phyloP scores from a whole-genome alignment of 257 asterid species.

The Nyctanthes arbortristis region DNA sequence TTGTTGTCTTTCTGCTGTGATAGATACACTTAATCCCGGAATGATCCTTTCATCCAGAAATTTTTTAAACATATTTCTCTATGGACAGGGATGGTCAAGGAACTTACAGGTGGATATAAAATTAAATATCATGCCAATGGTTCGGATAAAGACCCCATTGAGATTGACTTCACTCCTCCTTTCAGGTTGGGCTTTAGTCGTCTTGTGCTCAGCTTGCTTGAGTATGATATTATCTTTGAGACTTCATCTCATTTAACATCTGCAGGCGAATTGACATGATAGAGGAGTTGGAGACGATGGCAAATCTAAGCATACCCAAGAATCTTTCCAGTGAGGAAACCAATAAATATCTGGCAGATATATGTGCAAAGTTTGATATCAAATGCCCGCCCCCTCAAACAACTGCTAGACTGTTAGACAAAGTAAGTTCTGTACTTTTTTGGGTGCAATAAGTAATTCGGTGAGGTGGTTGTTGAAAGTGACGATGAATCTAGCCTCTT shows the following conservation, averaged over 20 bases:
- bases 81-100: conserved; percentile 79
- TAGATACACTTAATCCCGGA: neutral
- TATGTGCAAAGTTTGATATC: conserved; percentile 69
- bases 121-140: conserved; percentile 91
- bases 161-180: conserved; percentile 97
- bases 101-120: conserved; percentile 82
- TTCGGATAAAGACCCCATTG: conserved; percentile 66
- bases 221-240: neutral
- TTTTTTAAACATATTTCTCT: conserved; percentile 1
- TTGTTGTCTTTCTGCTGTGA: neutral
- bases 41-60: neutral
- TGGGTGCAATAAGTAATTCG: neutral
- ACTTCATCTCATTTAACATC: conserved; percentile 6
- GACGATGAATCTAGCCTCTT: neutral
- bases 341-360: conserved; percentile 66
- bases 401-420: conserved; percentile 81
- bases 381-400: conserved; percentile 95
- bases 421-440: conserved; percentile 42
- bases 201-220: neutral
- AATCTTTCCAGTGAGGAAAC: conserved; percentile 81
- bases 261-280: conserved; percentile 91
- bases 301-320: conserved; percentile 73
- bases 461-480: neutral
- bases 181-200: conserved; percentile 57
- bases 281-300: conserved; percentile 82